These are phyloP conservation scores for Adansonia rubrostipa DNA, from an alignment of 441 rosid species.

Conservation along the genomic window DNA sequence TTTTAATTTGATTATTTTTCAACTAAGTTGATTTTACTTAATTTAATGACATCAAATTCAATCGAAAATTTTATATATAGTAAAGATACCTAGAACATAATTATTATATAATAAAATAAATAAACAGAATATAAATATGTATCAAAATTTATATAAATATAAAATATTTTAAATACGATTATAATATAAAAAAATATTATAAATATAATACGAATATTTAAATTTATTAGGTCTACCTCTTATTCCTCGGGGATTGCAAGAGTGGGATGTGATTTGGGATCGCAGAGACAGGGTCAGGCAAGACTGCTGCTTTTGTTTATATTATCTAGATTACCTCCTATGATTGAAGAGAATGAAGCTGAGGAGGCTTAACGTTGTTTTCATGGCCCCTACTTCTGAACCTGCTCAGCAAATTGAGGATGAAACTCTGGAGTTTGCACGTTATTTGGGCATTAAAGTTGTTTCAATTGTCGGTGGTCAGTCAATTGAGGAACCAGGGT, in stretches of 20 bases:
- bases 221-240: constrained; percentile 62
- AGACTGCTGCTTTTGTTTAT: constrained; percentile 92
- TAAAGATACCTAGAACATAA: too few relatives aligned
- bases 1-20: too few relatives aligned
- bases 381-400: constrained; percentile 94
- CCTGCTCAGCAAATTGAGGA: constrained; percentile 96
- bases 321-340: constrained; percentile 81
- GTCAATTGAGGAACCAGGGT: constrained; percentile 53
- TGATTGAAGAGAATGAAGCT: constrained; percentile 80
- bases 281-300: constrained; percentile 96
- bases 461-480: constrained; percentile 84
- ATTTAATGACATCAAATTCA: too few relatives aligned
- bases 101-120: too few relatives aligned
- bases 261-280: constrained; percentile 95
- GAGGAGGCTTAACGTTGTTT: constrained; percentile 93
- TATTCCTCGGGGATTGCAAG: constrained; percentile 82
- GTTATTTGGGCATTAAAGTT: constrained; percentile 85
- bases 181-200: too few relatives aligned
- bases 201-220: too few relatives aligned
- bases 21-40: too few relatives aligned
- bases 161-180: too few relatives aligned
- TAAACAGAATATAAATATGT: too few relatives aligned
- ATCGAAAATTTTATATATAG: too few relatives aligned
- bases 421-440: constrained; percentile 89
- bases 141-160: too few relatives aligned